A percentile compares a stretch with the other conserved stretches of the same genome.
Evolutionary conservation across 2,329 filamentous ascomycete genomes (phyloP).

Genomic region (Dothiorella sarmentorum): DNA sequence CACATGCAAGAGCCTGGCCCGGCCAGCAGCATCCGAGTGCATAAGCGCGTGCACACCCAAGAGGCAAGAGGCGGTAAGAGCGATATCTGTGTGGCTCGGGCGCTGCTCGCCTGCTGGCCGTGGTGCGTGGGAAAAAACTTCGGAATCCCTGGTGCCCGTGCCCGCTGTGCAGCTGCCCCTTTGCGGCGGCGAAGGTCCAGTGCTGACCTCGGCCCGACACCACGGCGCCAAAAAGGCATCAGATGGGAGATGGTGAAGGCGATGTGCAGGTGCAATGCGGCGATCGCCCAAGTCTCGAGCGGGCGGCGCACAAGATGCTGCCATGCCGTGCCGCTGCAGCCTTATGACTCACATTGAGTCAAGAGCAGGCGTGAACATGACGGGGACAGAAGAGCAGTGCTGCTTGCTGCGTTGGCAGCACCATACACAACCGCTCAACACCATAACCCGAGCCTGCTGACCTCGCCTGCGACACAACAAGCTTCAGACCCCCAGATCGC

Average conservation of each 20-base stretch:
- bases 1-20: slow-evolving; percentile 13
- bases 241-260: no score
- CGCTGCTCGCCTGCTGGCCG: background rate
- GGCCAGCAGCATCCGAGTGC: slow-evolving; percentile 5
- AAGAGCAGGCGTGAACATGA: background rate
- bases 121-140: no score
- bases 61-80: slow-evolving; percentile 12
- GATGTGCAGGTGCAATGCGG: slow-evolving; percentile 10
- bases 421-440: background rate
- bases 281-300: slow-evolving; percentile 3
- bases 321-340: background rate
- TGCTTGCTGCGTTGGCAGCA: slow-evolving; percentile 2
- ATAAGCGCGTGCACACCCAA: slow-evolving; percentile 14
- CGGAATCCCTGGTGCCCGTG: background rate
- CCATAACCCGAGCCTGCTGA: slow-evolving; percentile 10
- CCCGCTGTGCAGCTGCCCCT: slow-evolving; percentile 14
- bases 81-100: background rate
- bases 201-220: slow-evolving; percentile 7
- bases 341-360: slow-evolving; percentile 9
- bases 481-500: slow-evolving; percentile 13
- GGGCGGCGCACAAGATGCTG: background rate
- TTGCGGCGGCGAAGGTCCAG: background rate
- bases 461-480: slow-evolving; percentile 3
- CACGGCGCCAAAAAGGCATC: no score
- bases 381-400: background rate